A percentile compares a stretch with the other conserved stretches of the same genome.
phyloP scores from a whole-genome alignment of 2,329 filamentous ascomycete species.

The Zopfia rhizophila region DNA sequence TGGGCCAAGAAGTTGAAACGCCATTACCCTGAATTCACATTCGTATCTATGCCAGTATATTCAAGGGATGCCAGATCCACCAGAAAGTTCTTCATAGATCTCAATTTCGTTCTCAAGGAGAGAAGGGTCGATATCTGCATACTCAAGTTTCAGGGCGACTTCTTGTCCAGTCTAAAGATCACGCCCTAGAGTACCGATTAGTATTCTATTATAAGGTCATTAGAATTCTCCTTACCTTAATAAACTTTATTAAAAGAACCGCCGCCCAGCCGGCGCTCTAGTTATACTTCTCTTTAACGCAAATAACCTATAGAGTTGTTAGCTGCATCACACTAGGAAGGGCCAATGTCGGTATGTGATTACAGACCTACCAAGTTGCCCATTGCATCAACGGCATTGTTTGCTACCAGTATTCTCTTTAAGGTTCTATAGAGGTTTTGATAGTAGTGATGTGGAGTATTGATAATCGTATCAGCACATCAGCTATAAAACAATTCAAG shows the following conservation, averaged over 20 bases:
- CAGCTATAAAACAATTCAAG: too few species aligned
- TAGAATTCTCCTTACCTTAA: slow-evolving; percentile 14
- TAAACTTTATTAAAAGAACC: slow-evolving; percentile 27
- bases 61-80: slow-evolving; percentile 20
- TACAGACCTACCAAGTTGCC: slow-evolving; percentile 14
- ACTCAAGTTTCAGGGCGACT: slow-evolving; percentile 28
- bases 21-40: slow-evolving; percentile 30
- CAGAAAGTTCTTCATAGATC: slow-evolving; percentile 21
- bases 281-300: slow-evolving; percentile 21
- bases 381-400: slow-evolving; percentile 15
- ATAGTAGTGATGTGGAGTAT: too few species aligned
- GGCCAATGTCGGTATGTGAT: slow-evolving; percentile 3
- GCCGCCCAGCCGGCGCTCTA: slow-evolving; percentile 21
- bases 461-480: too few species aligned
- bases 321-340: background rate
- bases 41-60: slow-evolving; percentile 29
- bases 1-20: slow-evolving; percentile 31
- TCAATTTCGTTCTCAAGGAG: slow-evolving; percentile 23
- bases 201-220: slow-evolving; percentile 5
- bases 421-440: slow-evolving; percentile 7
- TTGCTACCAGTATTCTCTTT: slow-evolving; percentile 3
- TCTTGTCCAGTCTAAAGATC: slow-evolving; percentile 16
- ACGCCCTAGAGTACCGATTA: slow-evolving; percentile 12
- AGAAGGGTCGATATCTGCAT: slow-evolving; percentile 19
- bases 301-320: slow-evolving; percentile 10